phyloP scores from a whole-genome alignment of 2,329 filamentous ascomycete species.

The Monilinia aucupariae region DNA sequence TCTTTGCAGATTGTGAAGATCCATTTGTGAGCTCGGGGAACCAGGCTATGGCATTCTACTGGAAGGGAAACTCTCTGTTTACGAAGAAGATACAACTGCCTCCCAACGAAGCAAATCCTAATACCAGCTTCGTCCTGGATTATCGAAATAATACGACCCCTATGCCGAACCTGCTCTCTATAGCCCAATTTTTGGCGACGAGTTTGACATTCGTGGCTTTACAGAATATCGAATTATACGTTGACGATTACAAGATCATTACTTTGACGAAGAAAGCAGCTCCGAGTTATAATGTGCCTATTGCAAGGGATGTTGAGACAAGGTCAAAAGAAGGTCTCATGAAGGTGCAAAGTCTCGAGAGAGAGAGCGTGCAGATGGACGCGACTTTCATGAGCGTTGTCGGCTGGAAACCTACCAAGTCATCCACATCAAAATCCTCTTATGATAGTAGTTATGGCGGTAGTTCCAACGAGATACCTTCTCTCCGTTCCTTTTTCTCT shows the following conservation, averaged over 20 bases:
- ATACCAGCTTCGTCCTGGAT: conserved; percentile 92
- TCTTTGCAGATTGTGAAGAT: conserved; percentile 96
- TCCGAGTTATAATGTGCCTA: conserved; percentile 62
- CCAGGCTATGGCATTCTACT: conserved; percentile 97
- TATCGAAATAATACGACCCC: conserved; percentile 86
- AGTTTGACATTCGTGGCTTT: conserved; percentile 94
- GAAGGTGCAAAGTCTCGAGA: conserved; percentile 74
- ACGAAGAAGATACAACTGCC: conserved; percentile 78
- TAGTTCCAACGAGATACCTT: conserved; percentile 49
- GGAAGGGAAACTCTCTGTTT: conserved; percentile 97
- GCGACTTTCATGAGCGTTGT: conserved; percentile 83
- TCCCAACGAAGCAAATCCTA: conserved; percentile 55
- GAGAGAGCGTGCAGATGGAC: conserved; percentile 87
- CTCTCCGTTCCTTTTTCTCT: conserved; percentile 74
- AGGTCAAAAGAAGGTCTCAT: conserved; percentile 83
- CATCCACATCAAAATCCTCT: conserved; percentile 28
- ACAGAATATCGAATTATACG: conserved; percentile 79
- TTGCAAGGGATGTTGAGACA: conserved; percentile 75
- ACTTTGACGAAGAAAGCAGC: conserved; percentile 79
- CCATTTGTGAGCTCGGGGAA: conserved; percentile 91
- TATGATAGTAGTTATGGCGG: conserved; percentile 40
- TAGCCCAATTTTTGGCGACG: conserved; percentile 89
- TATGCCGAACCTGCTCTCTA: conserved; percentile 75
- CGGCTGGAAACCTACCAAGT: conserved; percentile 67
- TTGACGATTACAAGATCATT: conserved; percentile 81